Evolutionary conservation across 805 yeast genomes (phyloP).

Genomic region (Lachancea cidri): DNA sequence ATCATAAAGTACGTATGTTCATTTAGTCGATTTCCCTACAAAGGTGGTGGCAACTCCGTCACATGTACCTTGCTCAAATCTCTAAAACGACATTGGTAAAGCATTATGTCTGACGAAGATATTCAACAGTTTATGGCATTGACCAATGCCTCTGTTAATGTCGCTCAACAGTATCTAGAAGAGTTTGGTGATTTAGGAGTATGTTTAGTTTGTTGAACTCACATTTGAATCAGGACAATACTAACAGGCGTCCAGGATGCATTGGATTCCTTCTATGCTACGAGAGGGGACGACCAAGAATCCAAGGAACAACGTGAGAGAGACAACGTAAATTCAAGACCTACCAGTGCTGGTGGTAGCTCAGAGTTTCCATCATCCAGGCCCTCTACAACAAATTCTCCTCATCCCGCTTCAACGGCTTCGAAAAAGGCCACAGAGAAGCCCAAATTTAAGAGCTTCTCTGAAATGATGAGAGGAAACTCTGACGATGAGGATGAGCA

Average conservation of each 20-base stretch:
- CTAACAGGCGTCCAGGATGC: conserved; percentile 16
- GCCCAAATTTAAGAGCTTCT: conserved; percentile 37
- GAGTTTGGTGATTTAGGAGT: conserved; percentile 26
- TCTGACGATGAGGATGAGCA: conserved; percentile 48
- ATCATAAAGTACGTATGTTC: not conserved
- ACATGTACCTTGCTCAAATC: not conserved
- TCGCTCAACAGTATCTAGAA: conserved; percentile 36
- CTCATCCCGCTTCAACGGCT: conserved; percentile 11
- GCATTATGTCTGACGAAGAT: conserved; percentile 19
- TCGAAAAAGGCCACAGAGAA: conserved; percentile 12
- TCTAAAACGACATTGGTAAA: not conserved
- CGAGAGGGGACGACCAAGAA: conserved; percentile 11
- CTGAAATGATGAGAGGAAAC: conserved; percentile 34
- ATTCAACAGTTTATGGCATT: conserved; percentile 35
- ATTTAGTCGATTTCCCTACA: not conserved
- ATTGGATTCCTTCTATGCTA: conserved; percentile 26
- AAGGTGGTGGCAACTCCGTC: not conserved
- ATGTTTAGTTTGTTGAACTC: not conserved
- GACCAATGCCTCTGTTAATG: conserved; percentile 35
- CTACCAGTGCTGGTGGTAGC: not conserved
- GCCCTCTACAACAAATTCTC: not conserved
- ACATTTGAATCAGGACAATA: not conserved
- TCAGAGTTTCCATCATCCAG: not conserved
- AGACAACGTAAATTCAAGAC: not conserved
- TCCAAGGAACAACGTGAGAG: conserved; percentile 3